Evolutionary conservation across 495 filamentous ascomycete genomes (phyloP), one percentile per base, ranked within the genome.

Genomic region (Cercophora scortea): DNA sequence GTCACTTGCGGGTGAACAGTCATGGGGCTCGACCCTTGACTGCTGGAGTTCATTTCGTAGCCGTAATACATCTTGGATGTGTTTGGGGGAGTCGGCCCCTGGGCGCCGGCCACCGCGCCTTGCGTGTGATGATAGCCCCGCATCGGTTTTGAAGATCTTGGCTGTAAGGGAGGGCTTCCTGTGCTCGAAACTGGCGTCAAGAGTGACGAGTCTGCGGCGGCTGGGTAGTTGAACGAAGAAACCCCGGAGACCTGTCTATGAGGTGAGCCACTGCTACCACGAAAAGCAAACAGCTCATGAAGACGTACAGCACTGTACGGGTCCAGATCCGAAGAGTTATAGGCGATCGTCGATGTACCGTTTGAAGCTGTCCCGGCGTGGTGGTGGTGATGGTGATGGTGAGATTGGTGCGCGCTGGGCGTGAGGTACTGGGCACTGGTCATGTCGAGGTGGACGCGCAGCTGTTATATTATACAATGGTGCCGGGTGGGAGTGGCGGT

Each of bases 161-260:
- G 69, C 49, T 62, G 62, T 48, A 73, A 53, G 44, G 68, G 68
- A 35, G 74, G 74, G 34, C 71, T 76, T 38, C 64, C 71, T 46
- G 70, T 58, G 48, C 64, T 61, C 45, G 74, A 77, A 1, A 72
- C 67, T 5, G 74, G 74, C 6, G 74, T 77, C 16, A 74, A 61
- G 42, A 77, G 66, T n/a, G 66, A 65, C 36, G 67, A 56, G 50
- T 77, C 74, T 54, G 67, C 65, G 35, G 65, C 51, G 3, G 65
- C 68, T 16, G 74, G 65, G 36, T 73, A 71, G 57, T 62, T 73
- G 52, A 73, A 77, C 8, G 71, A 68, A 36, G 74, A 64, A 11
- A 76, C 66, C 54, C 70, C 56, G 12, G 62, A 66, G 4, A 51
- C 51, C 63, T 69, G 56, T 42, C 39, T 19, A 18, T 15, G 11